A percentile compares a stretch with the other conserved stretches of the same genome.
Evolutionary conservation across 148 eudicot species (phyloP).

Genomic region (Linanthus parryae): DNA sequence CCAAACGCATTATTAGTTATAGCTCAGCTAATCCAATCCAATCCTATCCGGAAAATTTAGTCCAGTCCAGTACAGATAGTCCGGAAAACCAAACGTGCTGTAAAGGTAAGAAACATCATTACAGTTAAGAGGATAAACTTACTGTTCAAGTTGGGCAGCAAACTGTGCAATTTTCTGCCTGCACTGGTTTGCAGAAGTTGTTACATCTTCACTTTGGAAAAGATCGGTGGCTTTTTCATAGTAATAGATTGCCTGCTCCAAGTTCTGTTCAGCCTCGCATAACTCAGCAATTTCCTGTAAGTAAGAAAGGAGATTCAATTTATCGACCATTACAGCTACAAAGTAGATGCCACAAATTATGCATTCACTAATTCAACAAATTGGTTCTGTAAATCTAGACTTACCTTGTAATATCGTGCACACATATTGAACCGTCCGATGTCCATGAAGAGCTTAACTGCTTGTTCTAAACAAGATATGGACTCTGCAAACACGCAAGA

Average conservation of each 20-base stretch:
- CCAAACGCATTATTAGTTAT: too few relatives aligned
- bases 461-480: constrained; percentile 65
- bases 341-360: neutral
- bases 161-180: constrained; percentile 74
- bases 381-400: neutral
- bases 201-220: constrained; percentile 64
- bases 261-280: constrained; percentile 40
- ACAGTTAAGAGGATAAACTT: constrained; percentile 21
- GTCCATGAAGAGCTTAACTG: constrained; percentile 61
- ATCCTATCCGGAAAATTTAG: too few relatives aligned
- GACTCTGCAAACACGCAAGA: constrained; percentile 31
- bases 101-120: neutral
- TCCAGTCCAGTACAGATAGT: too few relatives aligned
- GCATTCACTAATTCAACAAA: too few relatives aligned
- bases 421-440: constrained; percentile 87
- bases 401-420: constrained; percentile 91
- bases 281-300: constrained; percentile 72
- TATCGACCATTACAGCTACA: neutral
- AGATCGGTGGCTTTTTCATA: constrained; percentile 65
- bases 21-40: too few relatives aligned
- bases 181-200: constrained; percentile 68
- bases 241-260: constrained; percentile 55
- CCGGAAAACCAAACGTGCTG: too few relatives aligned
- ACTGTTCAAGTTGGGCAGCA: constrained; percentile 76
- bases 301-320: constrained; percentile 4